Evolutionary conservation across 179 eudicot species (phyloP).

Genomic region (Beta lomatogona): DNA sequence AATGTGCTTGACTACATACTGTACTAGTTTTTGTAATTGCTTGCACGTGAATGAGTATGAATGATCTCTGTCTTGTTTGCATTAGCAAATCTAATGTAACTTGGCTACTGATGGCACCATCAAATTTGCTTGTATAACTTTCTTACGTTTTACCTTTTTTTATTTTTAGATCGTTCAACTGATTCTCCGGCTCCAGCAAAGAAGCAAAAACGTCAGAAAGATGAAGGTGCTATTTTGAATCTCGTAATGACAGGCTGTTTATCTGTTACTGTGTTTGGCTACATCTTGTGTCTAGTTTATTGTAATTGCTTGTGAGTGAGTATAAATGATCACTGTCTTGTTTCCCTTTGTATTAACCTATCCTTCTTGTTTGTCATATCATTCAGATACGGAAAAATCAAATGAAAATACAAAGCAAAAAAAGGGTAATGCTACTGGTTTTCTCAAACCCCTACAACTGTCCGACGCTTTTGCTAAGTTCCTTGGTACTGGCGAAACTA

Average conservation of each 20-base stretch:
- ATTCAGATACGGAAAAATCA: constrained; percentile 53
- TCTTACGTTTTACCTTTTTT: constrained; percentile 1
- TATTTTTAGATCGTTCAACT: constrained; percentile 45
- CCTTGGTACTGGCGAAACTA: constrained; percentile 86
- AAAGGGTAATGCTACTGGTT: constrained; percentile 63
- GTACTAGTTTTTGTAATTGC: background rate
- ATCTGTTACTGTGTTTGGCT: background rate
- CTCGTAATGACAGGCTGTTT: background rate
- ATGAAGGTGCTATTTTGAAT: constrained; percentile 49
- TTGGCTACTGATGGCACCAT: background rate
- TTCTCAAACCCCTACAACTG: constrained; percentile 63
- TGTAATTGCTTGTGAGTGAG: background rate
- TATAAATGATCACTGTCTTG: background rate
- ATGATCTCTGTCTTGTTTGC: background rate
- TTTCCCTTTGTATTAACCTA: constrained; percentile 1
- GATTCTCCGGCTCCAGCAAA: constrained; percentile 50
- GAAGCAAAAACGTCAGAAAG: constrained; percentile 52
- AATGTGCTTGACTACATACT: background rate
- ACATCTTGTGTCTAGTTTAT: background rate
- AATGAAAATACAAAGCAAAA: constrained; percentile 60
- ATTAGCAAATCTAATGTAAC: background rate
- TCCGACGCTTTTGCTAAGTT: constrained; percentile 82
- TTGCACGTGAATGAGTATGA: background rate
- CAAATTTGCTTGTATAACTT: background rate
- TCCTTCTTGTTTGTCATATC: constrained; percentile 5